phyloP scores from a whole-genome alignment of 306 rosid species.

The Dalbergia cochinchinensis region DNA sequence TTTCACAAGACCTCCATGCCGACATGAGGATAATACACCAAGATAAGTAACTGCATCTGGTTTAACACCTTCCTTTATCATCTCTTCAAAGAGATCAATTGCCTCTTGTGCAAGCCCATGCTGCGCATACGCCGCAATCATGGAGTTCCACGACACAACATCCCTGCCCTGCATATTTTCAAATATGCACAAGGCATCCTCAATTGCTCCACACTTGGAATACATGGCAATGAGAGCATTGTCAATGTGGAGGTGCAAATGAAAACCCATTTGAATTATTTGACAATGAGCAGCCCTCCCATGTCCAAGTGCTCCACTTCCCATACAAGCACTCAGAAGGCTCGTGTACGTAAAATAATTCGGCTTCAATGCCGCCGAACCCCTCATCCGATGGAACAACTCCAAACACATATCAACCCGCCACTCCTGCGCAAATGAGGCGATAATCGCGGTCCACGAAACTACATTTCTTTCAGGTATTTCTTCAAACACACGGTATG shows the following conservation, averaged over 20 bases:
- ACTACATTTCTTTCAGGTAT: slow-evolving; percentile 83
- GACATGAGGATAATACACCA: slow-evolving; percentile 77
- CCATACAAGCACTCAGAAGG: slow-evolving; percentile 77
- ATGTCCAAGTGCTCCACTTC: slow-evolving; percentile 85
- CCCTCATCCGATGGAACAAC: slow-evolving; percentile 69
- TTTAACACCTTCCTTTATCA: slow-evolving; percentile 58
- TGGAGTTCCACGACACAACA: slow-evolving; percentile 83
- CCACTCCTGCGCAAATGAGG: slow-evolving; percentile 83
- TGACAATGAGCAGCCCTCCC: slow-evolving; percentile 79
- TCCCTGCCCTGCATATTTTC: slow-evolving; percentile 58
- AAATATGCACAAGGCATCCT: slow-evolving; percentile 68
- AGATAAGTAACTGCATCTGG: slow-evolving; percentile 81
- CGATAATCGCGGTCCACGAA: slow-evolving; percentile 83
- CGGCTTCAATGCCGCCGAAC: slow-evolving; percentile 49
- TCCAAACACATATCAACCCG: slow-evolving; percentile 64
- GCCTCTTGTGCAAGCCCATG: slow-evolving; percentile 77
- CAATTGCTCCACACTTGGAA: slow-evolving; percentile 77
- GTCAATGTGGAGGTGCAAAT: slow-evolving; percentile 57
- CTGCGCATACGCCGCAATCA: slow-evolving; percentile 84
- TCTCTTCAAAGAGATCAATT: slow-evolving; percentile 67
- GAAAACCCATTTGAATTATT: slow-evolving; percentile 67
- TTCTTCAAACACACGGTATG: slow-evolving; percentile 67
- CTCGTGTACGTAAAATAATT: slow-evolving; percentile 75
- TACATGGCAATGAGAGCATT: slow-evolving; percentile 89
- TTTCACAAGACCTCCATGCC: slow-evolving; percentile 77